Evolutionary conservation across 306 rosid species (phyloP), one percentile per base, ranked within the genome.

Genomic region (Geum urbanum): DNA sequence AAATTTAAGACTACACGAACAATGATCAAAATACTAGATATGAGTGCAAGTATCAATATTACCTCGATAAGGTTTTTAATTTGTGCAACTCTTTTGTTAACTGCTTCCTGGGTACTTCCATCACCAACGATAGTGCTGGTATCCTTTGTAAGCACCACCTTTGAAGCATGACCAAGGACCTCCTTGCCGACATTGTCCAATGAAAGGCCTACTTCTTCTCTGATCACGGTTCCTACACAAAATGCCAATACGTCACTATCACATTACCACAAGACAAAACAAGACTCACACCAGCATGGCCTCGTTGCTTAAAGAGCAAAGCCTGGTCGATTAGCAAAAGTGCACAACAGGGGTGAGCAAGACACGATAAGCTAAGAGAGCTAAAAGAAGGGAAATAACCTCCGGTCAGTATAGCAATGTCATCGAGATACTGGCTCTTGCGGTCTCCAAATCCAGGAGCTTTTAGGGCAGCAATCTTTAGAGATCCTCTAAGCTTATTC

Each of bases 391-490:
- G 53, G 14, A 45, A 55, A 46, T 18, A 37, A 92, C 97, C 99
- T 87, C 96, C 97, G 9, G 99, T 95, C 53, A 95, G 80, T 67
- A 95, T 85, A 60, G 99, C 99, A 72, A 95, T 89, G 76, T 95
- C 99, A 71, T 95, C 99, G 45, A 95, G 96, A 83, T 95, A 95
- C 80, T 95, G 99, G 97, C 96, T 91, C 89, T 95, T 95, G 78
- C 99, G 96, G 66, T 95, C 99, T 55, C 99, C 99, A 77, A 95
- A 95, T 27, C 99, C 99, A 1, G 99, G 99, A 79, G 99, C 99
- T 80, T 95, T 95, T 15, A 95, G 87, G 14, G 99, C 99, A 49
- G 99, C 99, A 74, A 95, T 91, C 87, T 95, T 95, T 74, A 95
- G 77, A 9, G 99, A 86, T 58, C 99, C 99, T 82, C 99, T 89